phyloP scores from a whole-genome alignment of 2,329 filamentous ascomycete species.

The Epichloe aotearoae region DNA sequence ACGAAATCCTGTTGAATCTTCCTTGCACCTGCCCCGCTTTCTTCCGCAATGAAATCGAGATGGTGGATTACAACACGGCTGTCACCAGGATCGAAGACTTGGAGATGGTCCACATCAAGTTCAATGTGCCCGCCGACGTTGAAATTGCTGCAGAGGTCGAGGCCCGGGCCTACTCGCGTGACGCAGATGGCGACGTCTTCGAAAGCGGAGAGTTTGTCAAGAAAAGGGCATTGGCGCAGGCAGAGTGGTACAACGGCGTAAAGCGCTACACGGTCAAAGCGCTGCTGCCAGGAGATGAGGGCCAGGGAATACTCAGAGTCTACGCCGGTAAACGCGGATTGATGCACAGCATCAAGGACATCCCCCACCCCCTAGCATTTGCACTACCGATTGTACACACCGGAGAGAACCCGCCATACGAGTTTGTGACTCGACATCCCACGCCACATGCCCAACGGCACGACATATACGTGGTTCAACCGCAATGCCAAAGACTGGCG shows the following conservation, averaged over 20 bases:
- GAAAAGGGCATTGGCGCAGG: conserved; percentile 80
- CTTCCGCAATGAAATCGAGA: conserved; percentile 68
- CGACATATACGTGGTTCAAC: conserved; percentile 92
- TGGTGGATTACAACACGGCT: conserved; percentile 86
- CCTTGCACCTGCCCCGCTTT: conserved; percentile 78
- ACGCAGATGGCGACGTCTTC: conserved; percentile 82
- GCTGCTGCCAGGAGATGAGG: conserved; percentile 80
- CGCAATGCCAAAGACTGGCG: conserved; percentile 77
- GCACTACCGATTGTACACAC: conserved; percentile 81
- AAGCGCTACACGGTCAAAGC: conserved; percentile 94
- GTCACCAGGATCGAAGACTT: conserved; percentile 75
- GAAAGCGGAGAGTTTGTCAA: conserved; percentile 78
- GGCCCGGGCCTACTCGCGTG: conserved; percentile 63
- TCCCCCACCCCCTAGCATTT: conserved; percentile 81
- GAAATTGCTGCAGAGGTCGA: conserved; percentile 91
- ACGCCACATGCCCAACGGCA: conserved; percentile 96
- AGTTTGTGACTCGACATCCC: conserved; percentile 84
- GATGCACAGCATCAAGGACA: conserved; percentile 96
- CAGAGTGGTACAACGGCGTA: conserved; percentile 75
- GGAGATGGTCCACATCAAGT: conserved; percentile 82
- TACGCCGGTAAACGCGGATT: conserved; percentile 90
- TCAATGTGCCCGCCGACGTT: conserved; percentile 77
- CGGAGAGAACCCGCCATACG: conserved; percentile 86
- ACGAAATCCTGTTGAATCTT: conserved; percentile 74
- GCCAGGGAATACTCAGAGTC: conserved; percentile 73